phyloP scores from a whole-genome alignment of 805 yeast genomes.

The Trichomonascus vanleenenianus region DNA sequence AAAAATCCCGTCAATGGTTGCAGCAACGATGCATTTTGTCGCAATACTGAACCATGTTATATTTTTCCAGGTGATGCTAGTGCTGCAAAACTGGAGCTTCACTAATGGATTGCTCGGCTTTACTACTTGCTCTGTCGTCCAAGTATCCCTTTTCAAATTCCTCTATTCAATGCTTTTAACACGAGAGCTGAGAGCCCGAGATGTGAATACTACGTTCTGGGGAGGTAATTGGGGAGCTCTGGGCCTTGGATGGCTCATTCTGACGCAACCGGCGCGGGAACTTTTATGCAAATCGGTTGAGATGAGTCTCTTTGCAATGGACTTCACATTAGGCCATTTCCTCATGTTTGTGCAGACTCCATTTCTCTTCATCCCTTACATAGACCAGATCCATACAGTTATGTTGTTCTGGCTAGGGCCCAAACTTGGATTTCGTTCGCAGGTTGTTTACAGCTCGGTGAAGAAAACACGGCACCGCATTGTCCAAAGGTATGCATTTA shows the following conservation, averaged over 20 bases:
- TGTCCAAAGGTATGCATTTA: conserved; percentile 70
- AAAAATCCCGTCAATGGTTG: conserved; percentile 44
- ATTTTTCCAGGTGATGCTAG: conserved; percentile 57
- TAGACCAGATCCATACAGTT: conserved; percentile 87
- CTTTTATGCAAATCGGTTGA: conserved; percentile 79
- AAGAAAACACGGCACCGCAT: conserved; percentile 62
- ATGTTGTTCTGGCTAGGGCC: conserved; percentile 96
- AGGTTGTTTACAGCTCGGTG: conserved; percentile 76
- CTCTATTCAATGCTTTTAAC: conserved; percentile 45
- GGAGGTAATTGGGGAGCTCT: conserved; percentile 41
- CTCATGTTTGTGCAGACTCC: conserved; percentile 78
- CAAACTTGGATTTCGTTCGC: conserved; percentile 75
- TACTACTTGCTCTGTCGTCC: conserved; percentile 47
- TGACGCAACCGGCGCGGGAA: conserved; percentile 82
- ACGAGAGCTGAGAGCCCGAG: conserved; percentile 52
- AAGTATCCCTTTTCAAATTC: conserved; percentile 47
- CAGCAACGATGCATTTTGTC: conserved; percentile 47
- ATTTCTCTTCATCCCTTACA: conserved; percentile 62
- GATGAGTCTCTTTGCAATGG: conserved; percentile 84
- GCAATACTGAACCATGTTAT: conserved; percentile 47
- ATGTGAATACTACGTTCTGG: conserved; percentile 66
- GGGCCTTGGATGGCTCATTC: conserved; percentile 74
- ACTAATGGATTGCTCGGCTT: conserved; percentile 54
- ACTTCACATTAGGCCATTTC: conserved; percentile 77
- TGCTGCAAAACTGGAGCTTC: conserved; percentile 60